Percentiles rank a stretch among this genome's conserved stretches.
phyloP scores from a whole-genome alignment of 164 flowering plant species.

The Tinospora cordifolia region DNA sequence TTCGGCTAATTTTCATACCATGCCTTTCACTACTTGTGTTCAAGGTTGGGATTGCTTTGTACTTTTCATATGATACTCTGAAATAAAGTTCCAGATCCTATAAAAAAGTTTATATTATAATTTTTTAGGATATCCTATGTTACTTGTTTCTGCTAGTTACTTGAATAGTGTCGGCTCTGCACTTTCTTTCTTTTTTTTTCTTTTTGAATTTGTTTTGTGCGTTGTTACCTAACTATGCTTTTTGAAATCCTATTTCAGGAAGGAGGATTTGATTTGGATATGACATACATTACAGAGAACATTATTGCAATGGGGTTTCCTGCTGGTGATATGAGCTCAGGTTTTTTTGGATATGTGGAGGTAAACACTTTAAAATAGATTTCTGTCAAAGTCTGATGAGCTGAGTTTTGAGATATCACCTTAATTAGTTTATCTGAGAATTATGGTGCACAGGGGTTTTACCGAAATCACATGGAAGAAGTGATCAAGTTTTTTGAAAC shows the following conservation, averaged over 20 bases:
- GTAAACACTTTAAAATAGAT: constrained; percentile 24
- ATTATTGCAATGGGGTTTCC: constrained; percentile 99
- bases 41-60: too few relatives aligned
- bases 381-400: constrained; percentile 4
- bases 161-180: neutral
- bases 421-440: constrained; percentile 12
- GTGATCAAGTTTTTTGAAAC: constrained; percentile 94
- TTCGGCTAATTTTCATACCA: too few relatives aligned
- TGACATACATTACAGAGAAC: constrained; percentile 97
- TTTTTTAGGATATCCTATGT: neutral
- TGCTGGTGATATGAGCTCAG: constrained; percentile 99
- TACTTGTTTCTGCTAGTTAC: neutral
- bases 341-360: constrained; percentile 95
- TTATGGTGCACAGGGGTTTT: constrained; percentile 65
- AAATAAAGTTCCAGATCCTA: too few relatives aligned
- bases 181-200: neutral
- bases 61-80: too few relatives aligned
- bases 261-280: constrained; percentile 97
- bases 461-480: constrained; percentile 99
- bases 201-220: neutral
- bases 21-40: too few relatives aligned
- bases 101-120: too few relatives aligned
- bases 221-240: constrained; percentile 8
- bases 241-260: constrained; percentile 42
- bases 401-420: neutral